Percentiles rank a stretch among this genome's conserved stretches.
phyloP scores from a whole-genome alignment of 2,329 filamentous ascomycete genomes.

The Aspergillus aculeatinus region DNA sequence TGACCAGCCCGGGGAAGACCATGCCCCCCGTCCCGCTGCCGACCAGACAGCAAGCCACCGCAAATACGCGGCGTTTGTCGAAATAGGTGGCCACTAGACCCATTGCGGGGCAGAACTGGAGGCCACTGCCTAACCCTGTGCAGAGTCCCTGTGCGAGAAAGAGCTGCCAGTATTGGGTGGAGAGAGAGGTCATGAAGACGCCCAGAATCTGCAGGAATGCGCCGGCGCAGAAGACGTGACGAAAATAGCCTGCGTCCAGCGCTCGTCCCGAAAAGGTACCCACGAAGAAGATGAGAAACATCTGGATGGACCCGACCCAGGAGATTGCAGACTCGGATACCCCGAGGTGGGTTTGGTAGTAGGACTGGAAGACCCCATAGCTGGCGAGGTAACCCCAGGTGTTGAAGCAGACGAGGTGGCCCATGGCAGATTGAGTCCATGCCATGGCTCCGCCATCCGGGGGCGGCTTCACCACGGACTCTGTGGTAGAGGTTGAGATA shows the following conservation, averaged over 20 bases:
- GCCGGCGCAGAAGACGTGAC: constrained; percentile 24
- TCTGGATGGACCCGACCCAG: constrained; percentile 19
- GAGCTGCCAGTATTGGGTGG: constrained; percentile 18
- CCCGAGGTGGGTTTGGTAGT: neutral
- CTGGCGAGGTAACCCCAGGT: constrained; percentile 18
- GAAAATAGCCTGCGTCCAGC: constrained; percentile 44
- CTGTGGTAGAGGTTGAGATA: neutral
- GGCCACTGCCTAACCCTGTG: constrained; percentile 16
- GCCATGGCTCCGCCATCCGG: constrained; percentile 23
- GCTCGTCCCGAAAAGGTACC: constrained; percentile 33
- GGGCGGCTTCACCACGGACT: constrained; percentile 5
- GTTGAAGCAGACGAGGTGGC: constrained; percentile 18
- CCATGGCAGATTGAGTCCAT: constrained; percentile 19
- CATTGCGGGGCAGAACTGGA: constrained; percentile 14
- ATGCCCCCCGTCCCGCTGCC: constrained; percentile 7
- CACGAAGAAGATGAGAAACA: constrained; percentile 16
- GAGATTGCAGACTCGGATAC: constrained; percentile 1
- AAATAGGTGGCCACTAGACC: constrained; percentile 18
- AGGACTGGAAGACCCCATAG: constrained; percentile 1
- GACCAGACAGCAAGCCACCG: neutral
- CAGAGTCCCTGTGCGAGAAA: constrained; percentile 20
- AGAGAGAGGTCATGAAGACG: constrained; percentile 17
- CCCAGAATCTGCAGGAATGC: constrained; percentile 34
- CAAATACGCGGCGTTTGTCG: constrained; percentile 1
- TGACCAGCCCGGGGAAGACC: constrained; percentile 1